These are phyloP conservation scores for Lactarius sp. DNA, from an alignment of 768 basidiomycete genomes.

Conservation along the genomic window DNA sequence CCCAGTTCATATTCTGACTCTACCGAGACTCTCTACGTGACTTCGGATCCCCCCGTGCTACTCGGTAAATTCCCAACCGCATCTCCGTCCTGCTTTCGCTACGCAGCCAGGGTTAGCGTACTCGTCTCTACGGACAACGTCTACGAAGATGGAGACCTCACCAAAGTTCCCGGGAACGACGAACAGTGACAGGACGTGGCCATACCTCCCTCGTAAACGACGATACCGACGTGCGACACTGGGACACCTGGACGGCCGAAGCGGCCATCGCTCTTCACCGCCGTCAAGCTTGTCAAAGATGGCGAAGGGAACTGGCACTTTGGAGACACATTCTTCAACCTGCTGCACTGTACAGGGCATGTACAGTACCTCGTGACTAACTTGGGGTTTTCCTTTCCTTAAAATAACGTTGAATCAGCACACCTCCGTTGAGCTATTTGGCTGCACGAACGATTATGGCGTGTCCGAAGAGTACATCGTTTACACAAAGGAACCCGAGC, in stretches of 20 bases:
- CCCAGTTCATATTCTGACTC: too few species aligned
- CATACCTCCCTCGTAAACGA: slow-evolving; percentile 55
- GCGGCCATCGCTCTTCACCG: slow-evolving; percentile 64
- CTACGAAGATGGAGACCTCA: too few species aligned
- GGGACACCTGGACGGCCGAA: too few species aligned
- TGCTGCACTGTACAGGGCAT: slow-evolving; percentile 62
- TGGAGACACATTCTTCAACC: slow-evolving; percentile 48
- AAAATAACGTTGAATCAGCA: slow-evolving; percentile 40
- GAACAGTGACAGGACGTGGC: slow-evolving; percentile 65
- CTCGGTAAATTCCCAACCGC: too few species aligned
- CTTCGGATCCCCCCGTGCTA: too few species aligned
- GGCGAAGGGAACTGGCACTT: slow-evolving; percentile 51
- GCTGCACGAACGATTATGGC: slow-evolving; percentile 75
- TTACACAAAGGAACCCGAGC: slow-evolving; percentile 80
- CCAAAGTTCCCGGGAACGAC: slow-evolving; percentile 69
- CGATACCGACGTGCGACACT: slow-evolving; percentile 41
- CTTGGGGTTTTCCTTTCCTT: not conserved
- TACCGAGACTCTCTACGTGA: too few species aligned
- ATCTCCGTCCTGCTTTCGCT: too few species aligned
- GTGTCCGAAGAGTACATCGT: slow-evolving; percentile 63
- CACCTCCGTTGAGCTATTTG: slow-evolving; percentile 82
- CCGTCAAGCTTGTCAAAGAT: slow-evolving; percentile 49
- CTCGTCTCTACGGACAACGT: too few species aligned
- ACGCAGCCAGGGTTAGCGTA: too few species aligned
- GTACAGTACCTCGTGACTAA: slow-evolving; percentile 42